A percentile compares a stretch with the other conserved stretches of the same genome.
Conservation (phyloP, 148 eudicot species). For the Beta vulgaris region DNA sequence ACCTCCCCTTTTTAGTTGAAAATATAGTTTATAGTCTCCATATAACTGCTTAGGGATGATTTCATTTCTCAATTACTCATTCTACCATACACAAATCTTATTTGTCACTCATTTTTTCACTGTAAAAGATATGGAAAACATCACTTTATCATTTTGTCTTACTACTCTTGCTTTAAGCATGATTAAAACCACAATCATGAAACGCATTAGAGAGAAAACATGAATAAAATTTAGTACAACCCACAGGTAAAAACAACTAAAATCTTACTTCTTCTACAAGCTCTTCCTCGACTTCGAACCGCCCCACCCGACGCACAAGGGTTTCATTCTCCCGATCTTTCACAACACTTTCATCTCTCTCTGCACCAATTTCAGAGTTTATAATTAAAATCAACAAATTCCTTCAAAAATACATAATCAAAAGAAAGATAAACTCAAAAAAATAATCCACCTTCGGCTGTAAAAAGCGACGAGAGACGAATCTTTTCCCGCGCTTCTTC, state of each 20-base stretch:
- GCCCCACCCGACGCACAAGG: slow-evolving; percentile 23
- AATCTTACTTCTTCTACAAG: slow-evolving; percentile 33
- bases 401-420: neutral
- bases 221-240: neutral
- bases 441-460: slow-evolving; percentile 34
- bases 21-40: neutral
- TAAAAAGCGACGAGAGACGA: slow-evolving; percentile 39
- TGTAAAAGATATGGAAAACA: too few relatives aligned
- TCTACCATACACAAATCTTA: neutral
- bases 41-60: neutral
- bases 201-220: neutral
- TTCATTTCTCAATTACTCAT: neutral
- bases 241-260: neutral
- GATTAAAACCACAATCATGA: neutral
- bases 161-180: neutral
- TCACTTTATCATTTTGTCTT: neutral
- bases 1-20: too few relatives aligned
- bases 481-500: slow-evolving; percentile 30
- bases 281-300: slow-evolving; percentile 24
- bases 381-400: neutral
- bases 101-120: neutral
- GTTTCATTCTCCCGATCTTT: slow-evolving; percentile 25
- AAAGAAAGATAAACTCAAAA: neutral
- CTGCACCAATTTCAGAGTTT: slow-evolving; percentile 3
- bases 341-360: slow-evolving; percentile 21